A percentile compares a stretch with the other conserved stretches of the same genome.
Evolutionary conservation across 208 protist genomes (phyloP).

Genomic region (Blastocrithidia nonstop): DNA sequence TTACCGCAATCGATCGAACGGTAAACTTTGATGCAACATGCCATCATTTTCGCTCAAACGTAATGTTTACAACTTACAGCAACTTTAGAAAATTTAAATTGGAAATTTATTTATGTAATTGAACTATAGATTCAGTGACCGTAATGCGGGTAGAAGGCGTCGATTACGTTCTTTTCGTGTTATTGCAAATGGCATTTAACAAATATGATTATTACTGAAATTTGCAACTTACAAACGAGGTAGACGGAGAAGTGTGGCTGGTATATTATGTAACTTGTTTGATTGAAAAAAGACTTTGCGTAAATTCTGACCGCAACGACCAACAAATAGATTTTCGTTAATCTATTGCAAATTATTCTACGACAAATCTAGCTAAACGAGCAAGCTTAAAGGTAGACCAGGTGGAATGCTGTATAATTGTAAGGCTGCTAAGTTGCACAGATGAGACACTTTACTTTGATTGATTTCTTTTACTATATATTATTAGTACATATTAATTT

Average conservation of each 20-base stretch:
- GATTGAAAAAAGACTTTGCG: conserved; percentile 43
- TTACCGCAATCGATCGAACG: conserved; percentile 11
- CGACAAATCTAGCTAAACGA: conserved; percentile 34
- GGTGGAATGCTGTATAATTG: conserved; percentile 15
- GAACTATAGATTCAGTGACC: conserved; percentile 46
- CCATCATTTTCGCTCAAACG: conserved; percentile 46
- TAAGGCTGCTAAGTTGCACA: conserved; percentile 51
- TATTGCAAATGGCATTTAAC: conserved; percentile 9
- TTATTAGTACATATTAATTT: no score
- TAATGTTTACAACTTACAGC: conserved; percentile 28
- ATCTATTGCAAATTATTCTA: conserved; percentile 39
- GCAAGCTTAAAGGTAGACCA: conserved; percentile 14
- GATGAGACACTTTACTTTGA: conserved; percentile 13
- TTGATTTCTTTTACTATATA: not conserved
- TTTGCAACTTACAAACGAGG: conserved; percentile 41
- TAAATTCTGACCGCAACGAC: conserved; percentile 15
- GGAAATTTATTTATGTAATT: conserved; percentile 47
- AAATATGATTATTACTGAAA: conserved; percentile 55
- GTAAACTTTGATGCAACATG: conserved; percentile 36
- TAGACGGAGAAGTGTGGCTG: conserved; percentile 44
- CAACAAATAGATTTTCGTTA: conserved; percentile 20
- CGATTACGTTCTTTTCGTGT: conserved; percentile 1
- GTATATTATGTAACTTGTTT: conserved; percentile 36
- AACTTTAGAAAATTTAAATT: conserved; percentile 41
- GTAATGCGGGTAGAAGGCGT: conserved; percentile 27